These are phyloP conservation scores for Boletus semigastroideus DNA, from an alignment of 1,284 basidiomycete species.

Conservation along the genomic window DNA sequence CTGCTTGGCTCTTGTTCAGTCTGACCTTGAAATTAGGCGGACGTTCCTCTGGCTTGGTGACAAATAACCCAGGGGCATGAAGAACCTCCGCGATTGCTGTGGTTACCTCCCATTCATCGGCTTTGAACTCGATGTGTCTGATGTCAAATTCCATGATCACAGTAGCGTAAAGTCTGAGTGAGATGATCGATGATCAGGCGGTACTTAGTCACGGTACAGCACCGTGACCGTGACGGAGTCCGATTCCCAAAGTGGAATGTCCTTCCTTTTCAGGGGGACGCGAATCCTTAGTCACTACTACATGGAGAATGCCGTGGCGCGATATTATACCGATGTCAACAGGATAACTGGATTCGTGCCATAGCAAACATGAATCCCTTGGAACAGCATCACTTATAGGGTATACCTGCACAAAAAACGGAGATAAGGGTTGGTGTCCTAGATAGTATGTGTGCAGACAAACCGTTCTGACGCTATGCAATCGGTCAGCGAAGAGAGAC, in stretches of 20 bases:
- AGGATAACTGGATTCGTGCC: background rate
- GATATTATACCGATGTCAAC: background rate
- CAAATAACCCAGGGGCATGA: conserved; percentile 45
- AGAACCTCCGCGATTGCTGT: conserved; percentile 53
- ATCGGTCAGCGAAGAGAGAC: conserved; percentile 14
- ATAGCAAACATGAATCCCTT: background rate
- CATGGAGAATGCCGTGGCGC: background rate
- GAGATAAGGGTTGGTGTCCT: conserved; percentile 5
- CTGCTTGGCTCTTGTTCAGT: conserved; percentile 46
- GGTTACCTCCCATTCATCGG: conserved; percentile 56
- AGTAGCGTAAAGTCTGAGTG: background rate
- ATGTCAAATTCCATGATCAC: conserved; percentile 53
- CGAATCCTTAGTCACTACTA: conserved; percentile 4
- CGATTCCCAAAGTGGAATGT: background rate
- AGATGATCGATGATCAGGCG: too few species aligned
- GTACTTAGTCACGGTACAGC: too few species aligned
- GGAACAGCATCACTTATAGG: conserved; percentile 44
- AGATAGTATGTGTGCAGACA: conserved; percentile 9
- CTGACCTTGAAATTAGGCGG: conserved; percentile 56
- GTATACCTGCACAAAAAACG: conserved; percentile 41
- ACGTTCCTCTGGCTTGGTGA: conserved; percentile 37
- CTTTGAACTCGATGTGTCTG: conserved; percentile 43
- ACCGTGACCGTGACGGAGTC: too few species aligned
- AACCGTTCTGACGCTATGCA: conserved; percentile 54
- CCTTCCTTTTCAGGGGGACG: conserved; percentile 13